Evolutionary conservation across 2,329 filamentous ascomycete genomes (phyloP).

Genomic region (Venturia pyrina): DNA sequence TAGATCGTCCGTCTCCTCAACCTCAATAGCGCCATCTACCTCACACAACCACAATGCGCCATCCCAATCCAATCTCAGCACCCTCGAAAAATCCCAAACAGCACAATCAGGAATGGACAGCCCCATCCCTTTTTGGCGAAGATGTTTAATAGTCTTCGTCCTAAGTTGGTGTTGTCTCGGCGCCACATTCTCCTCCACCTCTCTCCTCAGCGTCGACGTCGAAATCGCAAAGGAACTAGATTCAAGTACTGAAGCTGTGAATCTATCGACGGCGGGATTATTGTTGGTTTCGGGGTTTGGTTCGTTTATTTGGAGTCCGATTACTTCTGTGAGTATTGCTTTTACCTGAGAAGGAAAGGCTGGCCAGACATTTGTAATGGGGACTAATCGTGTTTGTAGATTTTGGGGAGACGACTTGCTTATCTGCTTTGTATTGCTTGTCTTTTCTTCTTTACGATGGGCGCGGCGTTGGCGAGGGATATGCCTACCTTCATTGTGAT

Average conservation of each 20-base stretch:
- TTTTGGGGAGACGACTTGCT: conserved; percentile 14
- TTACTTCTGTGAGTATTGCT: background rate
- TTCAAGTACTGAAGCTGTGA: background rate
- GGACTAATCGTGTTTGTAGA: conserved; percentile 5
- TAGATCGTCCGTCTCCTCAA: background rate
- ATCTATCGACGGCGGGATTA: background rate
- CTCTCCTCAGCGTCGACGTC: background rate
- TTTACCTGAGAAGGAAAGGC: background rate
- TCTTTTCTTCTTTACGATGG: conserved; percentile 15
- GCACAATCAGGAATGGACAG: background rate
- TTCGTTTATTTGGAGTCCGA: background rate
- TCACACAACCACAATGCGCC: background rate
- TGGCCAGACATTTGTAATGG: background rate
- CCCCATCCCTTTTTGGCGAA: background rate
- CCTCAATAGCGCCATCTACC: background rate
- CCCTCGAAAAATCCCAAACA: background rate
- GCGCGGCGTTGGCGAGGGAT: conserved; percentile 15
- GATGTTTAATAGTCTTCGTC: background rate
- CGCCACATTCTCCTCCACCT: background rate
- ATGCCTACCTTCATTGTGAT: conserved; percentile 15
- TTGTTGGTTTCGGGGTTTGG: background rate
- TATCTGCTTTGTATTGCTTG: conserved; percentile 15
- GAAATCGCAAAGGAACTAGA: background rate
- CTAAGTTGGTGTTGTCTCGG: background rate
- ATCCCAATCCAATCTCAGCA: background rate